A percentile compares a stretch with the other conserved stretches of the same genome.
These are phyloP conservation scores for Kondoa subrosea DNA, from an alignment of 768 basidiomycete genomes.

Conservation along the genomic window DNA sequence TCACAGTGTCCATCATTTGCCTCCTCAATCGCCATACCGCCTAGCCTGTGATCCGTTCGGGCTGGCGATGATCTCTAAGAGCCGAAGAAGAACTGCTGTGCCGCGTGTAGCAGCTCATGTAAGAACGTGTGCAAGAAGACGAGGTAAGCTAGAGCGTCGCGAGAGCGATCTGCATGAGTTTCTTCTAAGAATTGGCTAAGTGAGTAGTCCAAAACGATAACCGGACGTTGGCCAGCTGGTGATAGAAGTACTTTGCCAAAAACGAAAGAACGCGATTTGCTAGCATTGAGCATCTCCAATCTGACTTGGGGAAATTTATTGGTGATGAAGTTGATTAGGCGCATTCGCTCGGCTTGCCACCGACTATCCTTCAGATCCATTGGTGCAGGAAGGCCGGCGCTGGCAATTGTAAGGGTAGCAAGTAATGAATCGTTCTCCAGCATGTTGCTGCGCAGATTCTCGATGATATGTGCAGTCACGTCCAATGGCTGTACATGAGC, in stretches of 20 bases:
- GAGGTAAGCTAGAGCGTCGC: neutral
- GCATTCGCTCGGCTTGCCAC: neutral
- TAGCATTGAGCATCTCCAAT: neutral
- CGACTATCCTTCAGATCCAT: neutral
- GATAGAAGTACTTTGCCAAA: neutral
- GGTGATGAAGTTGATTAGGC: neutral
- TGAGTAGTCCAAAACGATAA: neutral
- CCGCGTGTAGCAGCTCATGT: neutral
- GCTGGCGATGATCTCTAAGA: neutral
- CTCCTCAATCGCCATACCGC: neutral
- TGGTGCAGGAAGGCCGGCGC: neutral
- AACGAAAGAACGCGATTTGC: neutral
- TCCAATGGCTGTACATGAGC: neutral
- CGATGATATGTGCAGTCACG: neutral
- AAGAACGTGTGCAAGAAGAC: neutral
- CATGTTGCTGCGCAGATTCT: neutral
- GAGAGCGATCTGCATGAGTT: neutral
- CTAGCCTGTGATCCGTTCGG: neutral
- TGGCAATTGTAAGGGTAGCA: neutral
- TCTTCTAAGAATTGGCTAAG: neutral
- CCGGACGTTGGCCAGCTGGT: neutral
- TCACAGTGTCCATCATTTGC: neutral
- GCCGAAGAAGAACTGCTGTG: neutral
- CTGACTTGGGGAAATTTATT: neutral
- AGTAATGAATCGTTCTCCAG: neutral